Conservation (phyloP, 2,329 filamentous ascomycete genomes). For the Lojkania enalia region DNA sequence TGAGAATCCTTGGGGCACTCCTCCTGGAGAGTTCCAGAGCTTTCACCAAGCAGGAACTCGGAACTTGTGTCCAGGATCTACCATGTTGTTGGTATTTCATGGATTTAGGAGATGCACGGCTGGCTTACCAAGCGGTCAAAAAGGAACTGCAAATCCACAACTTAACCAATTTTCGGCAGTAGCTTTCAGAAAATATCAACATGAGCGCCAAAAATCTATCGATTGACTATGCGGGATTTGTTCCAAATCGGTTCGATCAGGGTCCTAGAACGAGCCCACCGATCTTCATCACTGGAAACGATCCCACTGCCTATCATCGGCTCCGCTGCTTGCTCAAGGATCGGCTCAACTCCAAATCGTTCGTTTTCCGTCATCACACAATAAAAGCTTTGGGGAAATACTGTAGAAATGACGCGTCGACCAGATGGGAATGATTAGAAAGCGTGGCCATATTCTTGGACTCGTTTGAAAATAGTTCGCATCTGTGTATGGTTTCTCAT, state of each 20-base stretch:
- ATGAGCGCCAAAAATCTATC: slow-evolving; percentile 15
- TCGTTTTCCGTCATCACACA: slow-evolving; percentile 13
- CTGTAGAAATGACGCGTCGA: slow-evolving; percentile 12
- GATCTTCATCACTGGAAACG: slow-evolving; percentile 15
- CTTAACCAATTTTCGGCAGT: slow-evolving; percentile 8
- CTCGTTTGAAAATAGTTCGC: neutral
- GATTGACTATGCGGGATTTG: slow-evolving; percentile 16
- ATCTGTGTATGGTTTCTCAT: too few relatives aligned
- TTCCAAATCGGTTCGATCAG: slow-evolving; percentile 20
- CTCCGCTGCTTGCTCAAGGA: slow-evolving; percentile 5
- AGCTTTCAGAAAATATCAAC: slow-evolving; percentile 11
- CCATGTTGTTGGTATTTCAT: neutral
- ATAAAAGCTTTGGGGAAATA: slow-evolving; percentile 16
- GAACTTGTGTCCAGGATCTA: slow-evolving; percentile 45
- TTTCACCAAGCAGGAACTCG: slow-evolving; percentile 49
- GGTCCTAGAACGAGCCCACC: slow-evolving; percentile 13
- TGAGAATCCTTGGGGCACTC: slow-evolving; percentile 20
- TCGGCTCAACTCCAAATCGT: slow-evolving; percentile 17
- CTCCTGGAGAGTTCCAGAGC: slow-evolving; percentile 30
- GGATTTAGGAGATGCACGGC: neutral
- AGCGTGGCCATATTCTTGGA: slow-evolving; percentile 11
- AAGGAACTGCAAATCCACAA: slow-evolving; percentile 15
- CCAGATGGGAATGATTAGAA: slow-evolving; percentile 19
- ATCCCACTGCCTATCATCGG: slow-evolving; percentile 19
- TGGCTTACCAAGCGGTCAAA: slow-evolving; percentile 16